These are phyloP conservation scores for Candida labiduridarum DNA, from an alignment of 1,139 yeast species.

Conservation along the genomic window DNA sequence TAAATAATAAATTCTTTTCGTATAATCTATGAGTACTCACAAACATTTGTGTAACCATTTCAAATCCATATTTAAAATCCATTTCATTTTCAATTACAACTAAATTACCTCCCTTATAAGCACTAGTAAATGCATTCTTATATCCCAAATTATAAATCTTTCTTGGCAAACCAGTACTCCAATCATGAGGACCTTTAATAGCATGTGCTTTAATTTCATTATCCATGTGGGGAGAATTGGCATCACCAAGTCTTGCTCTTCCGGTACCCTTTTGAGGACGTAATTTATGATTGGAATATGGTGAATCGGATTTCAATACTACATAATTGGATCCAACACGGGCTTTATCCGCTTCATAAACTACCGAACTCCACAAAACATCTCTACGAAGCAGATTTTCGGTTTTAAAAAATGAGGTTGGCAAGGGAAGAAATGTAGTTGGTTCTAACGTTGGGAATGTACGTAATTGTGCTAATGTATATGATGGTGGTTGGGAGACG, in stretches of 20 bases:
- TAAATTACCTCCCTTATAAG: slow-evolving; percentile 74
- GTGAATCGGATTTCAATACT: slow-evolving; percentile 82
- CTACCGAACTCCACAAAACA: slow-evolving; percentile 90
- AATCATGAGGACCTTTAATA: slow-evolving; percentile 87
- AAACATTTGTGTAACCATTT: slow-evolving; percentile 44
- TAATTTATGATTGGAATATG: slow-evolving; percentile 81
- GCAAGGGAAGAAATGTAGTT: slow-evolving; percentile 70
- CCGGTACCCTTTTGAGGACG: slow-evolving; percentile 94
- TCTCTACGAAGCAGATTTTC: slow-evolving; percentile 85
- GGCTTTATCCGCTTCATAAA: slow-evolving; percentile 84
- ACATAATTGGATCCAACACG: slow-evolving; percentile 91
- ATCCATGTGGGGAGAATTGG: slow-evolving; percentile 88
- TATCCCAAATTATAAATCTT: slow-evolving; percentile 77
- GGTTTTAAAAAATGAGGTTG: slow-evolving; percentile 53
- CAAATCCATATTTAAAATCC: slow-evolving; percentile 18
- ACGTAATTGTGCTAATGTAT: slow-evolving; percentile 79
- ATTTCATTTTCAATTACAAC: slow-evolving; percentile 58
- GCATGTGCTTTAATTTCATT: slow-evolving; percentile 93
- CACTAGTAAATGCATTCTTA: slow-evolving; percentile 78
- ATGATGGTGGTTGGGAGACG: slow-evolving; percentile 60
- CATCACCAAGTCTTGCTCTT: slow-evolving; percentile 94
- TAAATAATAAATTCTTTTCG: slow-evolving; percentile 64
- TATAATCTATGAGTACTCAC: slow-evolving; percentile 53
- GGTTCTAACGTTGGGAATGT: slow-evolving; percentile 92
- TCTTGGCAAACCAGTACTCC: slow-evolving; percentile 77